Conservation (phyloP, 352 stramenopile species). For the Peronospora belbahrii region DNA sequence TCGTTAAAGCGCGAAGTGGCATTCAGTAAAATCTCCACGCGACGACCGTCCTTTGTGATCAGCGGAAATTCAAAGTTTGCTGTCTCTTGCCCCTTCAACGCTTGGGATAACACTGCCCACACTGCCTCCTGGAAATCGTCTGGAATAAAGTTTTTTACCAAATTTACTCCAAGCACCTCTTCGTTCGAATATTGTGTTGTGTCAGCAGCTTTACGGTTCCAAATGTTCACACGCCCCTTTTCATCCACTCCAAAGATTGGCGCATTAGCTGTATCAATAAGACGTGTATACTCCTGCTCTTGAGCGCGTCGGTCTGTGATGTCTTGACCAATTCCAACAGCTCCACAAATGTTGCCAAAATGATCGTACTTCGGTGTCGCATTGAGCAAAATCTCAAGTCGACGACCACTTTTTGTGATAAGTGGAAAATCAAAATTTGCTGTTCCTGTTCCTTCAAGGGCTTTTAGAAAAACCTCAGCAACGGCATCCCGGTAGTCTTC, state of each 20-base stretch:
- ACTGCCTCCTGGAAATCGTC: constrained; percentile 42
- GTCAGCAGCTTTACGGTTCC: constrained; percentile 46
- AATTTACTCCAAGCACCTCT: constrained; percentile 48
- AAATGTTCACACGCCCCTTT: constrained; percentile 62
- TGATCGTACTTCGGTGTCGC: constrained; percentile 59
- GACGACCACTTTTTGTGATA: constrained; percentile 45
- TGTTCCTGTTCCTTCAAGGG: constrained; percentile 30
- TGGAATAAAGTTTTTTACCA: constrained; percentile 66
- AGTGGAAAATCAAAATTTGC: constrained; percentile 65
- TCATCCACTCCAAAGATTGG: constrained; percentile 75
- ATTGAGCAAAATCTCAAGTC: constrained; percentile 48
- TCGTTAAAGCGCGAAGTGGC: constrained; percentile 38
- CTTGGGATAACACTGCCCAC: constrained; percentile 34
- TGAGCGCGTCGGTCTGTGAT: constrained; percentile 64
- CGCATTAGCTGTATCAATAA: constrained; percentile 44
- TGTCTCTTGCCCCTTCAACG: constrained; percentile 36
- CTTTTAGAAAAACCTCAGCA: constrained; percentile 26
- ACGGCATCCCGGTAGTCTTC: constrained; percentile 35
- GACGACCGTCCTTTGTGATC: constrained; percentile 29
- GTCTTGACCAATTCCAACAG: constrained; percentile 68
- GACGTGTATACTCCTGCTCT: constrained; percentile 47
- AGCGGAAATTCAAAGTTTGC: constrained; percentile 46
- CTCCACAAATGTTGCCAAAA: constrained; percentile 48
- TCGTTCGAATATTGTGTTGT: constrained; percentile 39
- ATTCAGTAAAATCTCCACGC: constrained; percentile 38